A percentile compares a stretch with the other conserved stretches of the same genome.
Conservation (phyloP, 495 filamentous ascomycete species). For the Aspergillus nidulans region DNA sequence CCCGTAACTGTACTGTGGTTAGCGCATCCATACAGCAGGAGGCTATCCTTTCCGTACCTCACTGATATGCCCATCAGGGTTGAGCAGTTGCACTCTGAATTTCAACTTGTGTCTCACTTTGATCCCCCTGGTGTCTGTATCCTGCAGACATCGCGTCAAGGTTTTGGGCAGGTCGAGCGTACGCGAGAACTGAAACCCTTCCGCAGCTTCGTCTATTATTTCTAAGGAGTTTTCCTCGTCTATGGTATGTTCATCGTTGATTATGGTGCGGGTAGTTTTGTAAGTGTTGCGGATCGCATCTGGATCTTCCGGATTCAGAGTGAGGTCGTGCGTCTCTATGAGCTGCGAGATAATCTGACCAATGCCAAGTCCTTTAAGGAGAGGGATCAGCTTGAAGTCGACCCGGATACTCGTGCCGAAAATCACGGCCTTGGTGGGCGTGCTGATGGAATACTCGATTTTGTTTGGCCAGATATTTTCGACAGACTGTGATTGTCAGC, state of each 20-base stretch:
- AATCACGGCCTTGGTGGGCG: slow-evolving; percentile 84
- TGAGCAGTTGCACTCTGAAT: slow-evolving; percentile 80
- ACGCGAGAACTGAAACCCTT: slow-evolving; percentile 70
- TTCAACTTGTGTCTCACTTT: slow-evolving; percentile 83
- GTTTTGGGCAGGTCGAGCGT: slow-evolving; percentile 70
- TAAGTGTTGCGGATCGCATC: slow-evolving; percentile 51
- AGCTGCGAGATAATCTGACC: slow-evolving; percentile 70
- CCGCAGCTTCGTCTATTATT: slow-evolving; percentile 68
- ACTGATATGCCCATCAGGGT: slow-evolving; percentile 89
- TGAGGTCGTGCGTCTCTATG: slow-evolving; percentile 72
- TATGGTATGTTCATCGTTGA: slow-evolving; percentile 58
- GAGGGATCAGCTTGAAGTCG: slow-evolving; percentile 74
- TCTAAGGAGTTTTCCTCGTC: slow-evolving; percentile 57
- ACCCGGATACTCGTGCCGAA: slow-evolving; percentile 80
- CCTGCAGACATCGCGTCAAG: slow-evolving; percentile 75
- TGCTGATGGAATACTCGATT: slow-evolving; percentile 83
- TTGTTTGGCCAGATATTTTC: slow-evolving; percentile 96
- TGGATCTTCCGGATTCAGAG: slow-evolving; percentile 45
- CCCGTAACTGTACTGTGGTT: slow-evolving; percentile 56
- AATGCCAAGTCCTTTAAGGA: slow-evolving; percentile 81
- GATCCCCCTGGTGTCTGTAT: slow-evolving; percentile 76
- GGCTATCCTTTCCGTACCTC: slow-evolving; percentile 50
- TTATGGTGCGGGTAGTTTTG: slow-evolving; percentile 58
- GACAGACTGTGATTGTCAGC: slow-evolving; percentile 50
- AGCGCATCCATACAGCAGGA: not conserved